Evolutionary conservation across 805 yeast species (phyloP).

Genomic region (Sugiyamaella smithiae): DNA sequence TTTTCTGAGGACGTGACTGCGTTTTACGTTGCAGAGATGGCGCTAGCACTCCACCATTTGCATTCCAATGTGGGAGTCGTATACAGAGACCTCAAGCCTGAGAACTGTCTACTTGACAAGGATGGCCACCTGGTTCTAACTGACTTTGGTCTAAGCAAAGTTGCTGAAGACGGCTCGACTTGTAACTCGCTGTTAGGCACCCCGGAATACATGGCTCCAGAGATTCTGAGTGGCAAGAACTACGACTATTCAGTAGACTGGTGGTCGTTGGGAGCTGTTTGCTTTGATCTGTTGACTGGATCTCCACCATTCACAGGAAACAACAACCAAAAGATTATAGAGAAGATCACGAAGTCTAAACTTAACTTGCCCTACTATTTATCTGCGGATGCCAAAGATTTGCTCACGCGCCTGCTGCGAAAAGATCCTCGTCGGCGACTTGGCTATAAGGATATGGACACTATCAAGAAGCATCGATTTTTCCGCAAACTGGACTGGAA

Average conservation of each 20-base stretch:
- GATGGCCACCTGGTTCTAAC: conserved; percentile 80
- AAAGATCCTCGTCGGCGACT: conserved; percentile 67
- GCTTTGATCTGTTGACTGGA: conserved; percentile 78
- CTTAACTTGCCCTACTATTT: conserved; percentile 70
- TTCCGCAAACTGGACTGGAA: conserved; percentile 78
- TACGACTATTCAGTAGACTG: conserved; percentile 83
- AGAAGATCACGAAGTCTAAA: conserved; percentile 65
- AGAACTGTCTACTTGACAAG: conserved; percentile 74
- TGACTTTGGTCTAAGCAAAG: conserved; percentile 73
- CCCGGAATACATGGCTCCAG: conserved; percentile 89
- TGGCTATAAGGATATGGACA: conserved; percentile 54
- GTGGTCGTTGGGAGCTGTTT: conserved; percentile 87
- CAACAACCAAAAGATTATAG: conserved; percentile 70
- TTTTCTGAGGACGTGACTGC: conserved; percentile 64
- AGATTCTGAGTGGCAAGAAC: conserved; percentile 70
- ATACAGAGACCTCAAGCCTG: conserved; percentile 86
- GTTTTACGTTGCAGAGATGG: conserved; percentile 77
- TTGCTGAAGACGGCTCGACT: conserved; percentile 40
- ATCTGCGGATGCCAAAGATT: conserved; percentile 75
- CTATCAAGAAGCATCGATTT: conserved; percentile 62
- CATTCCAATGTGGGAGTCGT: conserved; percentile 73
- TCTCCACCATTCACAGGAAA: conserved; percentile 87
- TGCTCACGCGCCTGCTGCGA: conserved; percentile 60
- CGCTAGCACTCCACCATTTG: conserved; percentile 70
- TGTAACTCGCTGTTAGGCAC: conserved; percentile 68